Percentiles rank a stretch among this genome's conserved stretches.
These are phyloP conservation scores for Geum urbanum DNA, from an alignment of 306 rosid species.

Conservation along the genomic window DNA sequence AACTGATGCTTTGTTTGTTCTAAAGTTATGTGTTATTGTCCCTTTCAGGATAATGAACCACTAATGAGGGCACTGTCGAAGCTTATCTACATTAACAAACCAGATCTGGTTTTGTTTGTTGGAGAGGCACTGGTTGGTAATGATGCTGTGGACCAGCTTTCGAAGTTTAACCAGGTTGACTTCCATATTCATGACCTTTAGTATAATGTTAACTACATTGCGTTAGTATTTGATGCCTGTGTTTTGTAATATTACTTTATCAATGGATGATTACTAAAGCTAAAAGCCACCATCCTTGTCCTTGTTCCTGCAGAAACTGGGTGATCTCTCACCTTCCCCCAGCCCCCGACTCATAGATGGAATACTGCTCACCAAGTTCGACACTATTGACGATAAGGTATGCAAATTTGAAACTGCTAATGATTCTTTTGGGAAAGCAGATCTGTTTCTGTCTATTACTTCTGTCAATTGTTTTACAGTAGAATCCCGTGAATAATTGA, in stretches of 20 bases:
- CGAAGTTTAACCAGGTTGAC: conserved; percentile 86
- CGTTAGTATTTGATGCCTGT: background rate
- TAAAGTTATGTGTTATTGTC: background rate
- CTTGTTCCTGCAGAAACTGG: conserved; percentile 67
- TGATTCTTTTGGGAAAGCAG: background rate
- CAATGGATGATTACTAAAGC: conserved; percentile 13
- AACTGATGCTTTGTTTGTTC: background rate
- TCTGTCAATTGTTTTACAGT: background rate
- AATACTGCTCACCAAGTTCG: conserved; percentile 93
- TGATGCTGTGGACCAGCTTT: conserved; percentile 98
- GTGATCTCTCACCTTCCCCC: conserved; percentile 67
- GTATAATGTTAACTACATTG: background rate
- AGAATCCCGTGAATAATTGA: conserved; percentile 6
- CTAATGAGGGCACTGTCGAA: conserved; percentile 96
- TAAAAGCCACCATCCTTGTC: no score
- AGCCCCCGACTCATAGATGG: conserved; percentile 82
- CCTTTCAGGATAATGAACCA: conserved; percentile 88
- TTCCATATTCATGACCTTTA: background rate
- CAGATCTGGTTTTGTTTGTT: conserved; percentile 91
- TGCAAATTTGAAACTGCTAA: background rate
- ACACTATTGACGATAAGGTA: conserved; percentile 97
- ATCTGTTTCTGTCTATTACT: background rate
- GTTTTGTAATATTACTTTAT: background rate
- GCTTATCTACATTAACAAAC: conserved; percentile 81
- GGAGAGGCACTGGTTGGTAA: conserved; percentile 99